Evolutionary conservation across 2,329 filamentous ascomycete species (phyloP).

Genomic region (Dothidotthia symphoricarpi): DNA sequence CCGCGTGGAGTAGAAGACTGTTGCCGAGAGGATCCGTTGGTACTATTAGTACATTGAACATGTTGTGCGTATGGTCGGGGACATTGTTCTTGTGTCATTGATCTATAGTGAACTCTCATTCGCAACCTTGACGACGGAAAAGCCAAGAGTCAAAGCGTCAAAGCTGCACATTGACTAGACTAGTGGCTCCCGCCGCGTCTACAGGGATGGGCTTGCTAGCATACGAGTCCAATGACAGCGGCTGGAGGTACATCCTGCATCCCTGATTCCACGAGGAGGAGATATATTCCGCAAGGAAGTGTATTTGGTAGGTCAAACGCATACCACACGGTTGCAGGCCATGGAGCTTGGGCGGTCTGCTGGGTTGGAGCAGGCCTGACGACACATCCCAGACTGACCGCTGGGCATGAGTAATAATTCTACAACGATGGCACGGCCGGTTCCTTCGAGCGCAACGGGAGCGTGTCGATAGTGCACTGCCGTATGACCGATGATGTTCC

Average conservation of each 20-base stretch:
- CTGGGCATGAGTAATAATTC: constrained; percentile 24
- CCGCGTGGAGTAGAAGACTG: constrained; percentile 21
- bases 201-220: constrained; percentile 21
- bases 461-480: constrained; percentile 18
- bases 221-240: constrained; percentile 21
- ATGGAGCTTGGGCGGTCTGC: constrained; percentile 26
- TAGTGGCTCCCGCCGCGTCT: constrained; percentile 29
- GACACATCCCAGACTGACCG: constrained; percentile 19
- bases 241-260: constrained; percentile 22
- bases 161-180: constrained; percentile 31
- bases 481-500: constrained; percentile 28
- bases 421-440: constrained; percentile 27
- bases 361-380: constrained; percentile 25
- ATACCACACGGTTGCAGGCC: constrained; percentile 26
- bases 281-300: constrained; percentile 28
- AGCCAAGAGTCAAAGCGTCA: constrained; percentile 32
- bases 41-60: constrained; percentile 31
- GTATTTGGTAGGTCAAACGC: constrained; percentile 27
- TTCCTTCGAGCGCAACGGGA: constrained; percentile 25
- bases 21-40: constrained; percentile 28
- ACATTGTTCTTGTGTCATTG: constrained; percentile 37
- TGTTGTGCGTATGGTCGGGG: constrained; percentile 30
- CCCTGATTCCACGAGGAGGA: constrained; percentile 26
- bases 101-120: constrained; percentile 33
- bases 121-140: constrained; percentile 33